A percentile compares a stretch with the other conserved stretches of the same genome.
phyloP scores from a whole-genome alignment of 345 rosid genomes.

The Eucalyptus melliodora region DNA sequence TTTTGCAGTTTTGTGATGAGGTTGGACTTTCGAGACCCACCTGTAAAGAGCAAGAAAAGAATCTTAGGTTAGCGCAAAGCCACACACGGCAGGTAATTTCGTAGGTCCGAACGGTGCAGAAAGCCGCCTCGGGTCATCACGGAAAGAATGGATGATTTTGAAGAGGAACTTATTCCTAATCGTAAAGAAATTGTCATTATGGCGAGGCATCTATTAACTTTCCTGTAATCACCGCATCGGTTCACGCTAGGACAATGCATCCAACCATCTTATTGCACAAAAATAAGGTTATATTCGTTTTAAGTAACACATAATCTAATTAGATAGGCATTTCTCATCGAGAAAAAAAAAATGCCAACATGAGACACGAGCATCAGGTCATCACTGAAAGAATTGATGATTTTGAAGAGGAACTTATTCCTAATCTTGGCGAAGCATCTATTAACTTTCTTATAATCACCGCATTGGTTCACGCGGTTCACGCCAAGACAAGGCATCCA shows the following conservation, averaged over 20 bases:
- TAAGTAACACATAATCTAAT: not conserved
- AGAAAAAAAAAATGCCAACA: not conserved
- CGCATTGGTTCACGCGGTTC: not conserved
- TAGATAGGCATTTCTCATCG: not conserved
- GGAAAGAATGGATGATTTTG: not conserved
- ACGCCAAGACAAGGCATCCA: not conserved
- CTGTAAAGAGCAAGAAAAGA: not conserved
- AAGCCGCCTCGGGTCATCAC: not conserved
- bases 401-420: not conserved
- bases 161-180: not conserved
- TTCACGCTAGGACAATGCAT: not conserved
- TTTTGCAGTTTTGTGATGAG: not conserved
- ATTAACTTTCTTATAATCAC: not conserved
- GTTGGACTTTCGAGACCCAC: not conserved
- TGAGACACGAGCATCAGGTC: not conserved
- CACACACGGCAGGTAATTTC: not conserved
- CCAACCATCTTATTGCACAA: not conserved
- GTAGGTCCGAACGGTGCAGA: not conserved
- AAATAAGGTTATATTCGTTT: not conserved
- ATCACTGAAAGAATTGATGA: not conserved
- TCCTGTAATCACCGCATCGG: too few relatives aligned
- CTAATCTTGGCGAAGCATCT: not conserved
- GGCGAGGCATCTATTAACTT: not conserved
- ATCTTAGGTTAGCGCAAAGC: not conserved
- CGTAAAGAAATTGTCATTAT: not conserved